Evolutionary conservation across 345 rosid species (phyloP).

Genomic region (Euphorbia lathyris): DNA sequence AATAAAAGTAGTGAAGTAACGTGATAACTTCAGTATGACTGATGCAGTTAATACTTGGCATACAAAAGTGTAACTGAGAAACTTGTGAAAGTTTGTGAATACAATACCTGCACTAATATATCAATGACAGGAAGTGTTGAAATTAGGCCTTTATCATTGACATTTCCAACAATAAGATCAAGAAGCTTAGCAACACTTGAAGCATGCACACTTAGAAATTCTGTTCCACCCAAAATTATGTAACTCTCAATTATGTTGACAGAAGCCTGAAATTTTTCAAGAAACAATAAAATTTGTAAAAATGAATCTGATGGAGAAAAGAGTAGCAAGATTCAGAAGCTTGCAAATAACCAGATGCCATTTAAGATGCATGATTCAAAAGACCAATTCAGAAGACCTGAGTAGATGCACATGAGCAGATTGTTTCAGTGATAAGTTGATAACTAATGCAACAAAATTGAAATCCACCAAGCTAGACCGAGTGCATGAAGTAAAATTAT

Average conservation of each 20-base stretch:
- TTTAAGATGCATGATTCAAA: neutral
- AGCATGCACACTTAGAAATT: constrained; percentile 74
- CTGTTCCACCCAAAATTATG: constrained; percentile 75
- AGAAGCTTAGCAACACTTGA: constrained; percentile 82
- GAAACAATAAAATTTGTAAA: neutral
- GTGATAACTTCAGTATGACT: neutral
- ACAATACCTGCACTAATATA: constrained; percentile 76
- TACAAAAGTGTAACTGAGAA: neutral
- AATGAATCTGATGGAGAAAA: neutral
- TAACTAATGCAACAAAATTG: neutral
- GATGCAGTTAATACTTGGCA: neutral
- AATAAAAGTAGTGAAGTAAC: neutral
- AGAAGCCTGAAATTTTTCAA: constrained; percentile 61
- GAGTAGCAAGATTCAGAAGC: neutral
- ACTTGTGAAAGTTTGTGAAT: constrained; percentile 1
- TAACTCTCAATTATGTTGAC: constrained; percentile 74
- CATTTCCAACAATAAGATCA: constrained; percentile 90
- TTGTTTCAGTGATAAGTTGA: neutral
- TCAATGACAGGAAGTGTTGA: constrained; percentile 84
- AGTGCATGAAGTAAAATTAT: neutral
- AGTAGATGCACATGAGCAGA: neutral
- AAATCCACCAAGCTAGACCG: neutral
- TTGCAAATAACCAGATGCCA: neutral
- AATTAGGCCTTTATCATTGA: constrained; percentile 77
- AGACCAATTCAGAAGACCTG: neutral